Base-by-base conservation (phyloP, 2,329 filamentous ascomycete genomes). In the Microdochium paspali region DNA sequence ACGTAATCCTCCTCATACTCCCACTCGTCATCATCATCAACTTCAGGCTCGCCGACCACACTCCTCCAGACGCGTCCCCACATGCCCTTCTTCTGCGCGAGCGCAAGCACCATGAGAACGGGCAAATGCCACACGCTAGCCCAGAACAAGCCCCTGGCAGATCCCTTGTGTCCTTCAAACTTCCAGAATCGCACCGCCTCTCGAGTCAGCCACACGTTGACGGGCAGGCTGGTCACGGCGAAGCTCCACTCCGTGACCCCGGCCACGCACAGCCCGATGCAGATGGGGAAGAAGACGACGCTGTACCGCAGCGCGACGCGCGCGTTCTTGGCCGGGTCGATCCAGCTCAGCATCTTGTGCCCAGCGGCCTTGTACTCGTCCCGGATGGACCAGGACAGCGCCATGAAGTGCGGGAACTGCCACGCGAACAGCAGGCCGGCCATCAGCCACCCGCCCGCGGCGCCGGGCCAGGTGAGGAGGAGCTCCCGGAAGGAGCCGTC, bases 341-440 rank as follows among this genome's bases (percentile, higher is more conserved):
- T 84, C 84, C 90, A 97, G 44, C 79, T 80, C 3, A 97, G 74
- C 93, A 85, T 85, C 53, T 75, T 73, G 59, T 84, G 75, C 9
- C 80, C 82, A 0, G 79, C 82, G 10, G 70, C 73, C 54, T 82
- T 84, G 72, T 98, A 98, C 64, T 98, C 93, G 9, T 94, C 84
- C 20, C 89, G 77, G 51, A 97, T 95, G 3, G 80, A 74, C 79
- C 91, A 94, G 44, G 87, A 90, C 21, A 98, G 74, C 1, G 90
- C 85, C 76, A 96, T 97, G 71, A 98, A 98, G 68, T 98, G 93
- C 3, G 93, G 90, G 61, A 98, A 97, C 62, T 98, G 91, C 93
- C 93, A 98, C 12, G 90, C 85, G 55, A 95, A 95, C 4, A 98
- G 72, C 6, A 97, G 69, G 0, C 77, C 81, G 1, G 88, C 91